Base-by-base conservation (phyloP, 2,329 filamentous ascomycete species). In the Pyrenophora tritici-repentis region DNA sequence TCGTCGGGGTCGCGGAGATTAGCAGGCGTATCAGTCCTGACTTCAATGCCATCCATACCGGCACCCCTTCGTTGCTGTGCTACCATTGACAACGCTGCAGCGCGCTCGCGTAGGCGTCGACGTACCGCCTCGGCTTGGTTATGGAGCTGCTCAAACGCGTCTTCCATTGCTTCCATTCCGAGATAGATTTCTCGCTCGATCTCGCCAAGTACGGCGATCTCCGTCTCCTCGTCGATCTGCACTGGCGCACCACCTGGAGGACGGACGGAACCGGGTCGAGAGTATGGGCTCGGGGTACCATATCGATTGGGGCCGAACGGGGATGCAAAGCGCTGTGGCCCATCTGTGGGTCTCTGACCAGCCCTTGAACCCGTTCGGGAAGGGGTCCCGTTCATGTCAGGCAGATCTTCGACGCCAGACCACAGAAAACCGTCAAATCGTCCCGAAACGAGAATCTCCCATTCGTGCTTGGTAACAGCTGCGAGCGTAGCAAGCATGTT, bases 341-440 rank as follows among this genome's bases (percentile, higher is more conserved):
- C 61, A 29, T 66, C 80, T 77, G 54, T 58, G 1, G 60, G 59
- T 73, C 59, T 71, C 56, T 75, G 71, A 26, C 81, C 80, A 16
- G 56, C 50, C 43, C 76, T 66, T 10, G 73, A 65, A 3, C 59
- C 56, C 3, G 51, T 50, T 35, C 47, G 53, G 69, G 41, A 61
- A 46, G 35, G 67, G 58, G 44, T 67, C 22, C 55, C 45, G 34
- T 35, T 54, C 8, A 70, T 63, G 10, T 68, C 61, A 26, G 72
- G 62, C 12, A 74, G 60, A 39, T 82, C 79, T 58, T 97, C 92
- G 6, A 90, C 91, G 17, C 93, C 93, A 37, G 91, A 96, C 85
- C 93, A 96, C 16, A 97, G 81, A 75, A 97, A 97, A 3, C 93
- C 93, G 68, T 97, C 92, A 65, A 97, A 97, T 22, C 93, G 88